Evolutionary conservation across 805 yeast genomes (phyloP).

Genomic region (Ogataea dorogensis): DNA sequence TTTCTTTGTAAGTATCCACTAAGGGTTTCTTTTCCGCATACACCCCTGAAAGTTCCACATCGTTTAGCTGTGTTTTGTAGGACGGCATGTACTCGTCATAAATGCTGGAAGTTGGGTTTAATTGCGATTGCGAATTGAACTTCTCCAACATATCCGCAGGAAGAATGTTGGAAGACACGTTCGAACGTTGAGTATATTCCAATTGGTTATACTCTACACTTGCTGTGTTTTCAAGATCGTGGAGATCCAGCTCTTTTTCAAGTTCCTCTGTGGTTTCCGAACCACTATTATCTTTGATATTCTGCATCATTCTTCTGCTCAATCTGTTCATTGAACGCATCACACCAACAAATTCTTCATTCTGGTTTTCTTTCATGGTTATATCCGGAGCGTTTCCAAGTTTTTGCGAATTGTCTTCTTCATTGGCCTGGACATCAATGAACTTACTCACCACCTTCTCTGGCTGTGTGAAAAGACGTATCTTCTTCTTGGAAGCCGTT

Average conservation of each 20-base stretch:
- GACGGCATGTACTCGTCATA: conserved; percentile 26
- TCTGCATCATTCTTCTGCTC: conserved; percentile 74
- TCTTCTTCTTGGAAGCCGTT: conserved; percentile 30
- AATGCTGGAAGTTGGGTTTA: conserved; percentile 27
- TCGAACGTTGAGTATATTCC: conserved; percentile 30
- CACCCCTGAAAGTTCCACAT: conserved; percentile 26
- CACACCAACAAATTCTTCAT: conserved; percentile 68
- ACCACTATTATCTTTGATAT: conserved; percentile 42
- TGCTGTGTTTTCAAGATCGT: conserved; percentile 50
- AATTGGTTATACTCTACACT: conserved; percentile 54
- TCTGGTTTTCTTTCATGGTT: conserved; percentile 72
- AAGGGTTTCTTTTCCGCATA: conserved; percentile 34
- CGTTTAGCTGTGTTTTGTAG: conserved; percentile 20
- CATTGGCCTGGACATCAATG: conserved; percentile 78
- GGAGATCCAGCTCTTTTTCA: conserved; percentile 46
- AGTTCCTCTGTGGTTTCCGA: conserved; percentile 35
- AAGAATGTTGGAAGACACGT: conserved; percentile 25
- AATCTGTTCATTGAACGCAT: conserved; percentile 87
- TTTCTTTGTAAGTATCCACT: conserved; percentile 43
- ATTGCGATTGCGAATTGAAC: conserved; percentile 25
- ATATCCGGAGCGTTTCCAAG: conserved; percentile 83
- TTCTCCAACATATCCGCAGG: conserved; percentile 24
- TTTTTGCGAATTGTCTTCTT: conserved; percentile 72
- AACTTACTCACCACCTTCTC: conserved; percentile 59
- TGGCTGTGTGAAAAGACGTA: conserved; percentile 35